Evolutionary conservation across 768 basidiomycete species (phyloP).

Genomic region (Termitomyces sp.): DNA sequence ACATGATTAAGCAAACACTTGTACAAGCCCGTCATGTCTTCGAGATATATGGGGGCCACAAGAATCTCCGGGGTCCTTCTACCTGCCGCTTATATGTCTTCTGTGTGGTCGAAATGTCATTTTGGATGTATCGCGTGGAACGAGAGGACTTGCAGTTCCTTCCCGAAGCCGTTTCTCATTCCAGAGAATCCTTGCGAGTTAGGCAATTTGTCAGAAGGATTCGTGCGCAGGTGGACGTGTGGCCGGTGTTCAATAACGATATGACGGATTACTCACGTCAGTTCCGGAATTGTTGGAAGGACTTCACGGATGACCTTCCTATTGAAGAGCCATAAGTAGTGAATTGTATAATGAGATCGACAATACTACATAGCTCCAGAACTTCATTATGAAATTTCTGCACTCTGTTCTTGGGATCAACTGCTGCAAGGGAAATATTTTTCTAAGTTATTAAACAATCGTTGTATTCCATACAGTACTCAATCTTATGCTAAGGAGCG

Average conservation of each 20-base stretch:
- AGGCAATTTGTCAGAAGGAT: background rate
- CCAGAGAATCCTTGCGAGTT: background rate
- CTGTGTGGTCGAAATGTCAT: background rate
- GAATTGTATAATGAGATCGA: background rate
- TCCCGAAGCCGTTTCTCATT: background rate
- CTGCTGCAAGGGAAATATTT: too few species aligned
- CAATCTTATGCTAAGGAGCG: too few species aligned
- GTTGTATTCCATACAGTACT: too few species aligned
- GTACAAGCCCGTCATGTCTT: background rate
- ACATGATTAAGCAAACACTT: background rate
- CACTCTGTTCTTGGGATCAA: too few species aligned
- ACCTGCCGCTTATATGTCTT: background rate
- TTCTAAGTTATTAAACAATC: too few species aligned
- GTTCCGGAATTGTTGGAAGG: background rate
- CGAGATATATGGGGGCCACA: background rate
- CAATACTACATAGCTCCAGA: background rate
- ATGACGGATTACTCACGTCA: background rate
- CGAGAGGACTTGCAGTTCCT: background rate
- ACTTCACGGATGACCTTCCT: background rate
- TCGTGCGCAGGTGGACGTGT: background rate
- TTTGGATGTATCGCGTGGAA: background rate
- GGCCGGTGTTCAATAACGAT: background rate
- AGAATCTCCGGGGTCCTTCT: background rate
- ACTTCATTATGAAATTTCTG: too few species aligned
- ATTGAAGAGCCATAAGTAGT: background rate